These are phyloP conservation scores for Penicillium sp. DNA, from an alignment of 2,329 filamentous ascomycete species.

Conservation along the genomic window DNA sequence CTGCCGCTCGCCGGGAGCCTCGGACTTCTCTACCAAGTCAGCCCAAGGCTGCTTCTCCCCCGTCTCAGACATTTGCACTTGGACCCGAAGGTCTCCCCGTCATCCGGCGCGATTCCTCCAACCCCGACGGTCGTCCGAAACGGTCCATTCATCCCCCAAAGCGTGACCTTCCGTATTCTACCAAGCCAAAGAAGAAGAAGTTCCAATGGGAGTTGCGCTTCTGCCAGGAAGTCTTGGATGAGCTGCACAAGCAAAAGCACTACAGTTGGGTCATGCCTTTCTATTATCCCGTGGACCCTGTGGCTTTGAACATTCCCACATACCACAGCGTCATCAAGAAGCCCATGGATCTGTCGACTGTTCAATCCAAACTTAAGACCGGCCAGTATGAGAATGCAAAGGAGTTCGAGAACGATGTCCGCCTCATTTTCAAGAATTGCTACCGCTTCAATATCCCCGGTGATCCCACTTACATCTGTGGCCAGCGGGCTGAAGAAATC, in stretches of 20 bases:
- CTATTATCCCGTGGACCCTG: slow-evolving; percentile 81
- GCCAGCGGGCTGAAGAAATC: slow-evolving; percentile 69
- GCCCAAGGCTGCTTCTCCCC: slow-evolving; percentile 36
- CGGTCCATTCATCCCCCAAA: slow-evolving; percentile 91
- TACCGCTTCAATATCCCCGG: slow-evolving; percentile 84
- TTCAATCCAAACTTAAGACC: slow-evolving; percentile 70
- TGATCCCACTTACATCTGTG: slow-evolving; percentile 71
- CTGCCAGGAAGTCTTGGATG: slow-evolving; percentile 75
- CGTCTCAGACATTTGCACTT: slow-evolving; percentile 67
- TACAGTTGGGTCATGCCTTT: slow-evolving; percentile 70
- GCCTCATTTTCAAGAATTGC: slow-evolving; percentile 84
- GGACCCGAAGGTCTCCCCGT: slow-evolving; percentile 75
- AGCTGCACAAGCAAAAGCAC: slow-evolving; percentile 75
- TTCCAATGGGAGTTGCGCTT: slow-evolving; percentile 86
- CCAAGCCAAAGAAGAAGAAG: slow-evolving; percentile 88
- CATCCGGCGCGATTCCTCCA: slow-evolving; percentile 81
- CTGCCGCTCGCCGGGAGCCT: slow-evolving; percentile 51
- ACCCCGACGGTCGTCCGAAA: slow-evolving; percentile 79
- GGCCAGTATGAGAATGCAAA: slow-evolving; percentile 79
- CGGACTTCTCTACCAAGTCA: slow-evolving; percentile 44
- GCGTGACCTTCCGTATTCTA: slow-evolving; percentile 86
- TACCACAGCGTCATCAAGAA: slow-evolving; percentile 95
- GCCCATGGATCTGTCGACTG: slow-evolving; percentile 91
- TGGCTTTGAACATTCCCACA: slow-evolving; percentile 86
- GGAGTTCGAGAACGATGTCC: slow-evolving; percentile 81